Evolutionary conservation across 2,329 filamentous ascomycete species (phyloP).

Genomic region (Pestalotiopsis sp.): DNA sequence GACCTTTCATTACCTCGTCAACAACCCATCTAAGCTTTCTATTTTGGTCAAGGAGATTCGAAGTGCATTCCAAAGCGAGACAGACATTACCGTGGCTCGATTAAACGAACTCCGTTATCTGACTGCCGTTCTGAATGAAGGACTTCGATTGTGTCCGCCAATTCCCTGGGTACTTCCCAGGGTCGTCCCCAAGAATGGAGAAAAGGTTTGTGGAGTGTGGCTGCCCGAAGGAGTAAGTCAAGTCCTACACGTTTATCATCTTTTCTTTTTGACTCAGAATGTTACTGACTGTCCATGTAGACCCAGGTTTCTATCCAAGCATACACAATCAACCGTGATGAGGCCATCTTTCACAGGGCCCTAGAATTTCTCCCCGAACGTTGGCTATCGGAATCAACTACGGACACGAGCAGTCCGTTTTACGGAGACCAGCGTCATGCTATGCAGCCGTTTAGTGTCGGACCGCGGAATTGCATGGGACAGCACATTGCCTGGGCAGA

Average conservation of each 20-base stretch:
- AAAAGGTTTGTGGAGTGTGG: not conserved
- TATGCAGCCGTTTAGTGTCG: constrained; percentile 20
- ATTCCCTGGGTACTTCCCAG: not conserved
- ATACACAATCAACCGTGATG: not conserved
- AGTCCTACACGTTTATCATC: not conserved
- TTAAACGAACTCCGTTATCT: not conserved
- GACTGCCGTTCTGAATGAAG: constrained; percentile 3
- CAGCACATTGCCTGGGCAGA: constrained; percentile 35
- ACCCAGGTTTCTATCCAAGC: not conserved
- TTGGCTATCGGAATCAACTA: not conserved
- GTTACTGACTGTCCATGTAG: not conserved
- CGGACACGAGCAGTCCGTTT: not conserved
- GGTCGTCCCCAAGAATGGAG: not conserved
- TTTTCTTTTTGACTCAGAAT: not conserved
- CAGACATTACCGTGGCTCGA: not conserved
- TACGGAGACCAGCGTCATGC: constrained; percentile 16
- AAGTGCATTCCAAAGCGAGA: not conserved
- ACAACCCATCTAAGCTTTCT: not conserved
- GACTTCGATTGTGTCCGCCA: constrained; percentile 6
- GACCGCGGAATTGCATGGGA: constrained; percentile 20
- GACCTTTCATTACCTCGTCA: not conserved
- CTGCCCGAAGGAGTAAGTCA: constrained; percentile 4
- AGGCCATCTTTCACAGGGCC: not conserved
- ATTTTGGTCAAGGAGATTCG: not conserved
- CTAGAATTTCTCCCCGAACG: not conserved